These are phyloP conservation scores for Amanita inopinata DNA, from an alignment of 768 basidiomycete genomes.

Conservation along the genomic window DNA sequence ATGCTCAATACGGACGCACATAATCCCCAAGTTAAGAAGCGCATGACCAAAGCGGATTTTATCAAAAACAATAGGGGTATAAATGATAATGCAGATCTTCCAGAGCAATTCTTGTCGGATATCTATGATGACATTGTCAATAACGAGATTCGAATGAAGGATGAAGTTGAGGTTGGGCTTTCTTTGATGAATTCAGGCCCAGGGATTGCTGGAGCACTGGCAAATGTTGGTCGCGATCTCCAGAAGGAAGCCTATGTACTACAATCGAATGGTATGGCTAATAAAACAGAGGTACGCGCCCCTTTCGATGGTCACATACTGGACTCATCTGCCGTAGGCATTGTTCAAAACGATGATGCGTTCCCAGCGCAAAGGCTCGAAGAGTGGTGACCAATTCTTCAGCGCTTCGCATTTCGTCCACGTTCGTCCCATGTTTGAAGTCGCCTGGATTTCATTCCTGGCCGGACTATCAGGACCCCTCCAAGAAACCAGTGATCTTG, in stretches of 20 bases:
- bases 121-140: conserved; percentile 87
- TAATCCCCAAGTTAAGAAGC: conserved; percentile 87
- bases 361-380: conserved; percentile 78
- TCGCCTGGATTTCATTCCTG: conserved; percentile 97
- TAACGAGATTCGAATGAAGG: conserved; percentile 98
- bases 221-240: conserved; percentile 86
- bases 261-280: conserved; percentile 94
- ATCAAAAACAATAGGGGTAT: conserved; percentile 94
- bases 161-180: conserved; percentile 70
- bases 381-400: conserved; percentile 81
- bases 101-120: conserved; percentile 67
- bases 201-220: conserved; percentile 74
- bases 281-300: conserved; percentile 82
- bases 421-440: conserved; percentile 98
- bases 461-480: conserved; percentile 91
- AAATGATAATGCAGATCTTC: conserved; percentile 83
- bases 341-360: conserved; percentile 90
- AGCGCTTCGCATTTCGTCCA: conserved; percentile 95
- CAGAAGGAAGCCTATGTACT: conserved; percentile 94
- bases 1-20: conserved; percentile 97
- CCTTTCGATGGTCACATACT: conserved; percentile 3
- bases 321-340: conserved; percentile 38
- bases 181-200: conserved; percentile 40
- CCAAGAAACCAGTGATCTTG: conserved; percentile 91
- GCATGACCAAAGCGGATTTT: conserved; percentile 91